These are phyloP conservation scores for Fusarium albidum DNA, from an alignment of 2,329 filamentous ascomycete species.

Conservation along the genomic window DNA sequence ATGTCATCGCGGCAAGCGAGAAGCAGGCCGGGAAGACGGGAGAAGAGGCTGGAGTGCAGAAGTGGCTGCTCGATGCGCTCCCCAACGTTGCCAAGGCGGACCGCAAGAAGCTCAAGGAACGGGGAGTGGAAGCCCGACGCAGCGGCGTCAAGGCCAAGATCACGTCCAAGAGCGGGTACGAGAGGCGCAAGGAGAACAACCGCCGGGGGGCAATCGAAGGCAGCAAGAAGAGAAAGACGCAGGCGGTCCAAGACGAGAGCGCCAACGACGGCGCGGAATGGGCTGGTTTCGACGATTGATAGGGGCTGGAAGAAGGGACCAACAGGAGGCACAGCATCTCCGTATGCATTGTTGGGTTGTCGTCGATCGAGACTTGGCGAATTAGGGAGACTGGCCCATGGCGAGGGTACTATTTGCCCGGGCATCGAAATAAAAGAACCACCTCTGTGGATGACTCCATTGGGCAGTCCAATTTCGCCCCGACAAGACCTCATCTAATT, in stretches of 20 bases:
- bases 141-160: conserved; percentile 67
- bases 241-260: conserved; percentile 33
- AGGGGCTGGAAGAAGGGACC: not conserved
- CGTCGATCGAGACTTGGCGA: not conserved
- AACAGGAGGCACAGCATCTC: conserved; percentile 1
- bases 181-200: conserved; percentile 74
- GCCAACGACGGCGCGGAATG: conserved; percentile 50
- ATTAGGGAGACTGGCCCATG: not conserved
- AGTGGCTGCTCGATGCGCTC: conserved; percentile 88
- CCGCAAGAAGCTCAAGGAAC: conserved; percentile 81
- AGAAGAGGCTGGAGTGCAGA: conserved; percentile 70
- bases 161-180: conserved; percentile 82
- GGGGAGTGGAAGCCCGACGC: conserved; percentile 78
- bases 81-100: conserved; percentile 85
- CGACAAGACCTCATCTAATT: not conserved
- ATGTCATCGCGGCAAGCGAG: conserved; percentile 87
- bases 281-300: conserved; percentile 54
- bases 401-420: not conserved
- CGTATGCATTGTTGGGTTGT: not conserved
- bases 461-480: conserved; percentile 4
- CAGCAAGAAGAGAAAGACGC: conserved; percentile 63
- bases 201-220: conserved; percentile 67
- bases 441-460: conserved; percentile 5
- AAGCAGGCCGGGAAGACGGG: conserved; percentile 67
- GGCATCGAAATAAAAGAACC: conserved; percentile 6